These are phyloP conservation scores for Ascobolus immersus DNA, from an alignment of 495 filamentous ascomycete species.

Conservation along the genomic window DNA sequence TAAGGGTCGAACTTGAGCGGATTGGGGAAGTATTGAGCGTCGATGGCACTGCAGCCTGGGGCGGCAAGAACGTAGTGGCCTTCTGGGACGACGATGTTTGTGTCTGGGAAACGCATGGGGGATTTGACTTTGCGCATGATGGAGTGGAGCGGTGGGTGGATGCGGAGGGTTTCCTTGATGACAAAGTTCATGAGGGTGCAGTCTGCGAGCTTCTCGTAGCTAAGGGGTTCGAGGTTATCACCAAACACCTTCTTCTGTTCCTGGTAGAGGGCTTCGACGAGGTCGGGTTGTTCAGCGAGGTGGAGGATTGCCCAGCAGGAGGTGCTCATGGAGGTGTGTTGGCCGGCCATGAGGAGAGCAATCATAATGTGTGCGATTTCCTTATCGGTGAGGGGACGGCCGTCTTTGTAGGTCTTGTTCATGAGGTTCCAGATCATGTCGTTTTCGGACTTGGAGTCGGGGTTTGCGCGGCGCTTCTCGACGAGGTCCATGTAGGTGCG, in stretches of 20 bases:
- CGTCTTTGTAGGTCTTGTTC: slow-evolving; percentile 52
- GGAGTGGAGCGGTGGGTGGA: slow-evolving; percentile 61
- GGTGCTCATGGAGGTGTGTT: slow-evolving; percentile 65
- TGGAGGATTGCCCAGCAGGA: slow-evolving; percentile 60
- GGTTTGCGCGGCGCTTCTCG: slow-evolving; percentile 30
- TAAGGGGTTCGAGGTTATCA: slow-evolving; percentile 33
- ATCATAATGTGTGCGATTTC: slow-evolving; percentile 86
- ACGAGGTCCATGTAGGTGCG: slow-evolving; percentile 59
- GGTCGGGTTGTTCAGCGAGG: slow-evolving; percentile 42
- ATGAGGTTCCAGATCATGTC: slow-evolving; percentile 77
- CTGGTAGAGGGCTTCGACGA: slow-evolving; percentile 49
- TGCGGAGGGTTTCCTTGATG: slow-evolving; percentile 55
- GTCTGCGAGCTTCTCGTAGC: slow-evolving; percentile 40
- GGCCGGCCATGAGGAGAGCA: slow-evolving; percentile 66
- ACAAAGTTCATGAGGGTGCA: slow-evolving; percentile 43
- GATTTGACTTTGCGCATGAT: slow-evolving; percentile 66
- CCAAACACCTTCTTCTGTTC: slow-evolving; percentile 44
- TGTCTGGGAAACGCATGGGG: slow-evolving; percentile 53
- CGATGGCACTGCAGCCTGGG: slow-evolving; percentile 48
- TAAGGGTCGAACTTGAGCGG: slow-evolving; percentile 63
- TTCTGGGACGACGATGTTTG: slow-evolving; percentile 50
- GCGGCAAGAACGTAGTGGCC: slow-evolving; percentile 55
- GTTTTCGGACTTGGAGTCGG: slow-evolving; percentile 19
- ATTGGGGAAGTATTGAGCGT: slow-evolving; percentile 52
- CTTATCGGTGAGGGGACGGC: slow-evolving; percentile 40